Evolutionary conservation across 2,329 filamentous ascomycete species (phyloP), one percentile per base, ranked within the genome.

Genomic region (Aspergillus ruber): DNA sequence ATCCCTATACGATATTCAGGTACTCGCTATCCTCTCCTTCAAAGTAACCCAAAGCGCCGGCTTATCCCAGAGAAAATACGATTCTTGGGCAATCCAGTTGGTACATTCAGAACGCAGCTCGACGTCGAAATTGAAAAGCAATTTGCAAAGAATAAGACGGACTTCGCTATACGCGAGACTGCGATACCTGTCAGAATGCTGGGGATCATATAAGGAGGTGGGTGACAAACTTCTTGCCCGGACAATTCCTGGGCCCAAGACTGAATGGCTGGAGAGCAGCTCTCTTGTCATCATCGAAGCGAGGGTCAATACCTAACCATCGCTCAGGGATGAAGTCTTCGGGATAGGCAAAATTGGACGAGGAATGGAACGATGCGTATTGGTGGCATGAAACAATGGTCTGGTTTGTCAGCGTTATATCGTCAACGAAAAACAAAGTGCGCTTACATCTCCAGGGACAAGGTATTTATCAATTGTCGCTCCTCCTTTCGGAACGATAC

Each of bases 401-500:
- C 46, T 51, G 9, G 17, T 9, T 5, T 3, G 20, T 35, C 23
- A 39, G 25, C 25, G 15, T 33, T 8, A 13, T 25, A 9, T 4
- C 3, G 12, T 7, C n/a, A 32, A 27, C 15, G 5, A 33, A 45
- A 13, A 44, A 2, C 42, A n/a, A n/a, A n/a, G n/a, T n/a, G n/a
- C n/a, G 20, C 42, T n/a, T 49, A 50, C 60, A n/a, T 51, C 47
- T 17, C 46, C 56, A 2, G 38, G 69, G 59, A 75, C 57, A 23
- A 60, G 56, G 0, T 63, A 49, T 3, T 68, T 63, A 17, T 65
- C 62, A 29, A 74, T 59, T 1, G 50, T 29, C 1, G 65, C 45
- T 52, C 68, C 50, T 49, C 63, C 36, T 52, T 45, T 59, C 52
- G 41, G 73, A 46, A 45, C 64, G 45, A 45, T 58, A 53, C 45